Evolutionary conservation across 495 filamentous ascomycete species (phyloP).

Genomic region (Choiromyces venosus): DNA sequence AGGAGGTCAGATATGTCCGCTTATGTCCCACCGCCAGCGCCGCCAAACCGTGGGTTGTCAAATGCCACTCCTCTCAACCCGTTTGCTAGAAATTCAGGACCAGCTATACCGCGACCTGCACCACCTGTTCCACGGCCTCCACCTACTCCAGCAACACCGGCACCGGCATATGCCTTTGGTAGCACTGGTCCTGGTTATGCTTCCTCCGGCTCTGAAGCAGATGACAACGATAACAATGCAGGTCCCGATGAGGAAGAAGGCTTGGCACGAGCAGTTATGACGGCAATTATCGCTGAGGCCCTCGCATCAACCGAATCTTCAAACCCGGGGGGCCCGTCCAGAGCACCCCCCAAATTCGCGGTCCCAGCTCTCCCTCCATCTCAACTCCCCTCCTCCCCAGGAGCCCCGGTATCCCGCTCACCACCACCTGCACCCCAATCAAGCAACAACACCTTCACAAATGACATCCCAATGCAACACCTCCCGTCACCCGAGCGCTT

Average conservation of each 20-base stretch:
- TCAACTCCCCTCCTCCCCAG: neutral
- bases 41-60: neutral
- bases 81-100: neutral
- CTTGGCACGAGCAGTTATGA: neutral
- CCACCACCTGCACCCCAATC: neutral
- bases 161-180: neutral
- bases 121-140: neutral
- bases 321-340: neutral
- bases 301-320: neutral
- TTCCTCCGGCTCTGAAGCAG: neutral
- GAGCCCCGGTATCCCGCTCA: neutral
- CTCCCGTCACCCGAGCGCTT: neutral
- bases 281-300: neutral
- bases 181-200: neutral
- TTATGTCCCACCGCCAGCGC: neutral
- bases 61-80: neutral
- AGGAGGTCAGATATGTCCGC: neutral
- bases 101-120: neutral
- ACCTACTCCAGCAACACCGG: neutral
- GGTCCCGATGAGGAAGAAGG: neutral
- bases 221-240: neutral
- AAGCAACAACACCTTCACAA: neutral
- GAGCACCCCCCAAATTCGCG: neutral
- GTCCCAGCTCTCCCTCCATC: neutral
- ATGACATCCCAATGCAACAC: neutral